Evolutionary conservation across 179 eudicot genomes (phyloP), one percentile per base, ranked within the genome.

Genomic region (Spinacia oleracea): DNA sequence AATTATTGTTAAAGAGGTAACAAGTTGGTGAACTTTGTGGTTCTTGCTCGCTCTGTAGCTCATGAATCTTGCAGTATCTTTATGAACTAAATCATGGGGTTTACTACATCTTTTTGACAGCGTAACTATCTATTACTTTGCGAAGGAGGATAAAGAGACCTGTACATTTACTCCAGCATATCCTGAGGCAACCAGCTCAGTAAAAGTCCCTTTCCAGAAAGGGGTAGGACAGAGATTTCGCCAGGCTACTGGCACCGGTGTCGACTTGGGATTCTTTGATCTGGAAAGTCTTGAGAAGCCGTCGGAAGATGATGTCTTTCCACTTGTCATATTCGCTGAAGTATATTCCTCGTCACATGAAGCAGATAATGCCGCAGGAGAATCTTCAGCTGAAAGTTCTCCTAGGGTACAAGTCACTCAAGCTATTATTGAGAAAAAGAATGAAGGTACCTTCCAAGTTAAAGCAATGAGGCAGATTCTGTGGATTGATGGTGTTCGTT

Each of bases 251-350:
- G 97, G 98, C 70, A 91, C 91, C 5, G 98, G 98, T 31, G 86
- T 94, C 53, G 96, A 94, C 83, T 83, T 94, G 71, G 92, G 92
- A 23, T 91, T 89, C 87, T 93, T 88, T 69, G 94, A 84, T 71
- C 77, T 86, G 56, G 91, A 91, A 27, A 89, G 84, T 81, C 93
- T 94, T 55, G 91, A 89, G 64, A 90, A 87, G 79, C 93, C 90
- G 15, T 76, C 87, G 29, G 89, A 75, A 20, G 97, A 87, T 75
- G 93, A 89, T 85, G 92, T 88, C 9, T 93, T 82, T 74, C 98
- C 98, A 10, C 96, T 94, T 76, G 97, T 94, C 73, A 93, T 94
- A 82, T 84, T 81, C 59, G 98, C 98, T 50, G 93, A 91, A 81
- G 88, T 89, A 71, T 77, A 75, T 63, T 78, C 78, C 79, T 75